These are phyloP conservation scores for Entomortierella parvispora DNA, from an alignment of 192 early-diverging fungal genomes.

Conservation along the genomic window DNA sequence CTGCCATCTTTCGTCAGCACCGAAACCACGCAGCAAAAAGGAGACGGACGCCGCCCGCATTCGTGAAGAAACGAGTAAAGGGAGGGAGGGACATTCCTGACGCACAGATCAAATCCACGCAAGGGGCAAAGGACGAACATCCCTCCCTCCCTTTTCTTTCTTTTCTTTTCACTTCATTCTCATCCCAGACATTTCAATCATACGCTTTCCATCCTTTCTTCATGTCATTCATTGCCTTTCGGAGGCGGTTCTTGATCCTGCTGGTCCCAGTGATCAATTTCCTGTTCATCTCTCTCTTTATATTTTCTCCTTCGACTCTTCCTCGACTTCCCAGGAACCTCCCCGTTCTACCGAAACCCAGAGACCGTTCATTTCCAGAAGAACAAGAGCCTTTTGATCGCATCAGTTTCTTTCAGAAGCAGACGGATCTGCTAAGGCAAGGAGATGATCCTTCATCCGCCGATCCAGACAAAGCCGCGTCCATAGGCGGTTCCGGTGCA, in stretches of 20 bases:
- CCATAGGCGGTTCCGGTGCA: too few relatives aligned
- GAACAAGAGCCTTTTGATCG: slow-evolving; percentile 3
- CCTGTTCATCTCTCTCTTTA: slow-evolving; percentile 30
- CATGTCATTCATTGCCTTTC: slow-evolving; percentile 12
- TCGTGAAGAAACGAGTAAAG: background rate
- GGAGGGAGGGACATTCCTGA: background rate
- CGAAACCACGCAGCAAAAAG: too few relatives aligned
- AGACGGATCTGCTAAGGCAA: background rate
- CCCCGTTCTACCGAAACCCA: background rate
- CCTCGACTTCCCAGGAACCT: slow-evolving; percentile 21
- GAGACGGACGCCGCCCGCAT: too few relatives aligned
- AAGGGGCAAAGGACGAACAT: background rate
- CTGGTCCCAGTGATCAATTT: slow-evolving; percentile 42
- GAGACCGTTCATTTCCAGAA: background rate
- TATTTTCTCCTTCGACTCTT: slow-evolving; percentile 35
- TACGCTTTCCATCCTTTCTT: background rate
- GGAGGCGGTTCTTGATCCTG: slow-evolving; percentile 16
- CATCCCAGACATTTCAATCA: background rate
- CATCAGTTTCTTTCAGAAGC: slow-evolving; percentile 4
- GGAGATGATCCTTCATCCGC: background rate
- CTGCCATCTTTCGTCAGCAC: too few relatives aligned
- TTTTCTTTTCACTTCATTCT: background rate
- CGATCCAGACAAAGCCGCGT: background rate
- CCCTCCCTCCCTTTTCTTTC: background rate
- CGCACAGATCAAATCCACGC: background rate